Conservation (phyloP, 2,329 filamentous ascomycete genomes). For the Phaeosphaeriaceae sp. region DNA sequence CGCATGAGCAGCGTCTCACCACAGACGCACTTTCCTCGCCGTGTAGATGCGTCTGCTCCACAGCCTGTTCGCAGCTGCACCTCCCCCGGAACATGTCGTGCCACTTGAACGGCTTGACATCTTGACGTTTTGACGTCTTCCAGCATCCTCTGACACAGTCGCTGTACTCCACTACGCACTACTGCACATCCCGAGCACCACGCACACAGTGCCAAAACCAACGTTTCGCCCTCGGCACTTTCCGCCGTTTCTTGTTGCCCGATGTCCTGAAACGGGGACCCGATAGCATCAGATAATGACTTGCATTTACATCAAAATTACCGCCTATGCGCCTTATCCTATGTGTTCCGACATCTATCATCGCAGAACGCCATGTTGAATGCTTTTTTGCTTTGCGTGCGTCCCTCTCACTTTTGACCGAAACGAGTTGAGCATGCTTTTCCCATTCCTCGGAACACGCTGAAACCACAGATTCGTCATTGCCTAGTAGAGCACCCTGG, state of each 20-base stretch:
- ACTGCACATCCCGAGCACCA: background rate
- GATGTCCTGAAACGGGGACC: constrained; percentile 3
- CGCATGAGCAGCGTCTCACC: constrained; percentile 19
- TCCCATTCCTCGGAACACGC: background rate
- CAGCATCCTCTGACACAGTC: background rate
- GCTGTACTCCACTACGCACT: background rate
- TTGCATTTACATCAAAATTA: constrained; percentile 3
- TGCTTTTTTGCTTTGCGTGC: constrained; percentile 31
- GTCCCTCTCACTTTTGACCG: too few species aligned
- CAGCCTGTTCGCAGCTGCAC: constrained; percentile 2
- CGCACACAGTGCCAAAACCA: constrained; percentile 1
- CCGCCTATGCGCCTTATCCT: background rate
- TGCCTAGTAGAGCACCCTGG: constrained; percentile 54
- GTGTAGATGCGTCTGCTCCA: constrained; percentile 7
- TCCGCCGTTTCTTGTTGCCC: constrained; percentile 7
- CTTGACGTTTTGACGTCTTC: background rate
- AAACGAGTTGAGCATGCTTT: background rate
- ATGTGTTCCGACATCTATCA: background rate
- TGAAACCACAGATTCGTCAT: constrained; percentile 1
- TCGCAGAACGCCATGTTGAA: constrained; percentile 48
- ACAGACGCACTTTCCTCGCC: constrained; percentile 20
- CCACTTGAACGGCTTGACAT: constrained; percentile 3
- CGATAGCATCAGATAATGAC: background rate
- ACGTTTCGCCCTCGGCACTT: constrained; percentile 11
- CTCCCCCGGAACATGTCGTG: constrained; percentile 9